A percentile compares a stretch with the other conserved stretches of the same genome.
Evolutionary conservation across 2,329 filamentous ascomycete species (phyloP).

Genomic region (Shiraia bambusicola): DNA sequence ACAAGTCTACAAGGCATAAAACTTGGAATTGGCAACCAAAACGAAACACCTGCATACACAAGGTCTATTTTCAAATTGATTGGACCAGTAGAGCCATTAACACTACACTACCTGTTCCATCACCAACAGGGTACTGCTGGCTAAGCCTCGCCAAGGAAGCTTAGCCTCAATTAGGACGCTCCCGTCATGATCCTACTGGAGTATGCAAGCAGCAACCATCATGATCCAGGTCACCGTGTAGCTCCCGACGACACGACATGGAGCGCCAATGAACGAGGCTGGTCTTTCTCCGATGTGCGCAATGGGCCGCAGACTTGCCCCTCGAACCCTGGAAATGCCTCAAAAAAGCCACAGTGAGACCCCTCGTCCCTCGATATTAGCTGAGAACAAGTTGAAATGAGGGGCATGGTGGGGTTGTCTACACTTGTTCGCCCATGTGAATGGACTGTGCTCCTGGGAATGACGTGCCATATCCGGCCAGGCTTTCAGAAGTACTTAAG

Average conservation of each 20-base stretch:
- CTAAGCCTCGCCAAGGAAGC: conserved; percentile 38
- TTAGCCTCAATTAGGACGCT: conserved; percentile 12
- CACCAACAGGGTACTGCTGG: not conserved
- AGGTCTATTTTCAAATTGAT: too few relatives aligned
- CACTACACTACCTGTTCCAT: not conserved
- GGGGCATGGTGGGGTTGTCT: conserved; percentile 21
- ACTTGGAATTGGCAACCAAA: not conserved
- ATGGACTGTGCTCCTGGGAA: conserved; percentile 11
- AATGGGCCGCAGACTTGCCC: conserved; percentile 14
- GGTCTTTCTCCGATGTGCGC: conserved; percentile 12
- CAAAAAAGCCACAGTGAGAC: conserved; percentile 24
- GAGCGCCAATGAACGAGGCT: conserved; percentile 16
- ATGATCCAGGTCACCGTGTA: conserved; percentile 18
- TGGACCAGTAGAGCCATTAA: not conserved
- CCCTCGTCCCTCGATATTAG: conserved; percentile 19
- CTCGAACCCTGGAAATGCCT: conserved; percentile 8
- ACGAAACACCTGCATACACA: not conserved
- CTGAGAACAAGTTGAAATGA: conserved; percentile 18
- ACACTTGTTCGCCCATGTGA: conserved; percentile 8
- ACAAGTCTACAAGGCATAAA: not conserved
- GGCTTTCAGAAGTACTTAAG: not conserved
- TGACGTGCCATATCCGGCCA: conserved; percentile 2
- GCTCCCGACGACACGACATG: conserved; percentile 1
- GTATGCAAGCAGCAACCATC: too few relatives aligned
- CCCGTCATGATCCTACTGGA: conserved; percentile 9